A percentile compares a stretch with the other conserved stretches of the same genome.
Conservation (phyloP, 106 monocot genomes). For the Triglochin maritima region DNA sequence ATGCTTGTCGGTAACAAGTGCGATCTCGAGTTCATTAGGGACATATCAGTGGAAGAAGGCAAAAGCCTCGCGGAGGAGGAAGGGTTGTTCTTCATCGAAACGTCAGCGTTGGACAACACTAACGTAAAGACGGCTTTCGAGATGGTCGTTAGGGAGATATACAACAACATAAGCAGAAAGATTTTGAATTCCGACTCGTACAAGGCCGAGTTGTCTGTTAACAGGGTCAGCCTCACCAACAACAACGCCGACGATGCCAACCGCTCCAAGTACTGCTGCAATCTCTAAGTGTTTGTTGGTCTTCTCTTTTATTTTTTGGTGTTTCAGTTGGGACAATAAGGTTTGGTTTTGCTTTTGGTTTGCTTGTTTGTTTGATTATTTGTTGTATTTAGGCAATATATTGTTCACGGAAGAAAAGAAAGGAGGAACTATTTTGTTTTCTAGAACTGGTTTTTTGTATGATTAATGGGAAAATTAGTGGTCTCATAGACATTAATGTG, state of each 20-base stretch:
- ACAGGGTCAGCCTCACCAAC: slow-evolving; percentile 19
- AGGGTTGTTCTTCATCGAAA: slow-evolving; percentile 54
- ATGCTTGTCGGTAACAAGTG: slow-evolving; percentile 56
- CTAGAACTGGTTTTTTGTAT: too few relatives aligned
- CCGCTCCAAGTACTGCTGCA: too few relatives aligned
- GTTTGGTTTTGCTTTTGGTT: too few relatives aligned
- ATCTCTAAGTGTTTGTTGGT: too few relatives aligned
- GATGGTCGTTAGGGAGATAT: slow-evolving; percentile 62
- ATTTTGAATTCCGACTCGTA: slow-evolving; percentile 55
- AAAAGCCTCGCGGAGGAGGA: slow-evolving; percentile 40
- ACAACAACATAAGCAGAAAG: slow-evolving; percentile 57
- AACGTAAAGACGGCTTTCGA: slow-evolving; percentile 56
- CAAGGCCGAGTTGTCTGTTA: slow-evolving; percentile 21
- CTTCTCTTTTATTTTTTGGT: too few relatives aligned
- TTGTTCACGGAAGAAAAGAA: too few relatives aligned
- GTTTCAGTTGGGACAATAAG: too few relatives aligned
- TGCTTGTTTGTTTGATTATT: too few relatives aligned
- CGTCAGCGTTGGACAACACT: slow-evolving; percentile 45
- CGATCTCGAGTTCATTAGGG: slow-evolving; percentile 38
- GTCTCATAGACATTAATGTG: too few relatives aligned
- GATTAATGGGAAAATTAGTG: too few relatives aligned
- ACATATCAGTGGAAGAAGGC: slow-evolving; percentile 40
- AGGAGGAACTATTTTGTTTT: too few relatives aligned
- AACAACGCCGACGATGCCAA: slow-evolving; percentile 1
- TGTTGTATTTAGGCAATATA: too few relatives aligned